These are phyloP conservation scores for Podaxis pistillaris DNA, from an alignment of 768 basidiomycete genomes.

Conservation along the genomic window DNA sequence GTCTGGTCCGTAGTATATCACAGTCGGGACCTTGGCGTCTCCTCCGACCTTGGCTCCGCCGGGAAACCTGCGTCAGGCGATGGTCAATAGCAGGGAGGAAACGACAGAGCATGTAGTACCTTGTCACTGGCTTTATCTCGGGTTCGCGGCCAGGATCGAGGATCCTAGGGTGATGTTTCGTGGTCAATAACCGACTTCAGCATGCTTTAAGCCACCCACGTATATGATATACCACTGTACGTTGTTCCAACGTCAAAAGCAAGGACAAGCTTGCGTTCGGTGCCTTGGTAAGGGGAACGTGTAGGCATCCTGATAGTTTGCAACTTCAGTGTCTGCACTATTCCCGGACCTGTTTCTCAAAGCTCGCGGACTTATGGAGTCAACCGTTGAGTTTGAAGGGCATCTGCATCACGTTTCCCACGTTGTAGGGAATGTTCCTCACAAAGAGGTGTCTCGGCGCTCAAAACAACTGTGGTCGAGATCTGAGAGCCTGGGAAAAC, in stretches of 20 bases:
- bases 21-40: conserved; percentile 46
- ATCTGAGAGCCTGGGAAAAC: background rate
- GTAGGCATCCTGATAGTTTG: background rate
- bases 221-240: conserved; percentile 45
- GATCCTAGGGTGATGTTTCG: conserved; percentile 22
- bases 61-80: conserved; percentile 18
- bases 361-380: background rate
- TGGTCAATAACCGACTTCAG: background rate
- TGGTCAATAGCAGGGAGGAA: background rate
- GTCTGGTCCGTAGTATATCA: conserved; percentile 41
- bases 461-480: background rate
- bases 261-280: conserved; percentile 39
- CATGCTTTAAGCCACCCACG: conserved; percentile 18
- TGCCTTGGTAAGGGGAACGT: conserved; percentile 34
- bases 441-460: background rate
- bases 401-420: background rate
- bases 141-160: conserved; percentile 33
- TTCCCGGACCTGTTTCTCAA: no score
- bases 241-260: conserved; percentile 51
- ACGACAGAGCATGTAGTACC: conserved; percentile 25
- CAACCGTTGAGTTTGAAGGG: background rate
- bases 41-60: conserved; percentile 36
- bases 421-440: background rate
- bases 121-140: conserved; percentile 38
- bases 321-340: background rate